These are phyloP conservation scores for Leccinum fibrillosum DNA, from an alignment of 768 basidiomycete genomes.

Conservation along the genomic window DNA sequence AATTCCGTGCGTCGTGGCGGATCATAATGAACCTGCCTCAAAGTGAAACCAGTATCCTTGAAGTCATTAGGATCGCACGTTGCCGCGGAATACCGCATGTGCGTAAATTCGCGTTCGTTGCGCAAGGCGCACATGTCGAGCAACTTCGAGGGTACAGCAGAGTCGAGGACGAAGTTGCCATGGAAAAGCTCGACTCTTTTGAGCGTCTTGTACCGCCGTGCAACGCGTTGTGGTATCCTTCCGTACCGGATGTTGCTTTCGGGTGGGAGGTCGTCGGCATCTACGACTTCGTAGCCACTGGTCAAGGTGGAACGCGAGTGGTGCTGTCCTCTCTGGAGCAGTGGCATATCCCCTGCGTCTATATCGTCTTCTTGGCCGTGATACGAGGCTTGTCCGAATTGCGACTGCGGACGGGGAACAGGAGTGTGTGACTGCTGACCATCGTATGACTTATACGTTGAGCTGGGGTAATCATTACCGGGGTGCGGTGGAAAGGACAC, in stretches of 20 bases:
- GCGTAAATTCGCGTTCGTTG: slow-evolving; percentile 86
- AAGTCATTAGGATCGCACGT: slow-evolving; percentile 97
- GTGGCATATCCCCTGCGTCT: slow-evolving; percentile 66
- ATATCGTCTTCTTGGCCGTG: slow-evolving; percentile 42
- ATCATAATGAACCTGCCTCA: slow-evolving; percentile 89
- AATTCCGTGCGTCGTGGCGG: slow-evolving; percentile 89
- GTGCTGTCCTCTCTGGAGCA: slow-evolving; percentile 46
- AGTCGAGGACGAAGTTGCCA: slow-evolving; percentile 91
- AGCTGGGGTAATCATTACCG: slow-evolving; percentile 10
- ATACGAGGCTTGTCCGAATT: slow-evolving; percentile 29
- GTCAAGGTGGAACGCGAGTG: slow-evolving; percentile 38
- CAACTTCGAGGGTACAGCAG: slow-evolving; percentile 86
- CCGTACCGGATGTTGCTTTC: slow-evolving; percentile 80
- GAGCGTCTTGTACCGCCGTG: slow-evolving; percentile 88
- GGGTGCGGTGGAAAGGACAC: slow-evolving; percentile 20
- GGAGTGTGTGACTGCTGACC: slow-evolving; percentile 15
- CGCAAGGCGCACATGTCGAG: slow-evolving; percentile 76
- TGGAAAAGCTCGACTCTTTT: slow-evolving; percentile 92
- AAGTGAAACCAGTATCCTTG: slow-evolving; percentile 72
- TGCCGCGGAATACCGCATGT: slow-evolving; percentile 95
- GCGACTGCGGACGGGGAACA: slow-evolving; percentile 25
- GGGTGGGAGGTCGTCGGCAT: slow-evolving; percentile 29
- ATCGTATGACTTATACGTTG: slow-evolving; percentile 24
- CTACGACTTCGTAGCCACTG: slow-evolving; percentile 39
- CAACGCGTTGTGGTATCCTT: slow-evolving; percentile 85